Base-by-base conservation (phyloP, 2,329 filamentous ascomycete genomes). In the Myriangium duriaei region DNA sequence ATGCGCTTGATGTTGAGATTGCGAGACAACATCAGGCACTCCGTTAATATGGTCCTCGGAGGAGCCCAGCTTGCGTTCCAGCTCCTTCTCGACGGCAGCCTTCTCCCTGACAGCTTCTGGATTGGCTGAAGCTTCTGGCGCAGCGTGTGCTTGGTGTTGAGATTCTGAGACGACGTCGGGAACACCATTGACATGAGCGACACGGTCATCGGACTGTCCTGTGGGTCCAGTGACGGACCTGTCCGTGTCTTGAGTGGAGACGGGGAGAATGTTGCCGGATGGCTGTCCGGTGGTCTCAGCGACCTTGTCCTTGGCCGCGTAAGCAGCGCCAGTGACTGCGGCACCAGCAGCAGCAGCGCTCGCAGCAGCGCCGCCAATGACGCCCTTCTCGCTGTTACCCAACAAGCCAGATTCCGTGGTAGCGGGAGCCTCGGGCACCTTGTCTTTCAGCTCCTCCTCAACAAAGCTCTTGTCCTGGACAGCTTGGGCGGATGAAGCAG, bases 151-250 rank as follows among this genome's bases (percentile, higher is more conserved):
- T 54, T 76, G 70, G 48, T 75, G 66, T 52, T 85, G 79, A 60
- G 77, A 82, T 52, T 82, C 72, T 53, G 72, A 76, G 36, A 85
- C 81, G 29, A 78, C 58, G 43, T 74, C 69, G 21, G 77, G 77
- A 11, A 73, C 71, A 19, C 49, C 54, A 24, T 52, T 53, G 14
- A 11, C 13, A 11, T 7, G 35, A 21, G 6, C 11, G 14, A 11
- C 13, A 11, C 4, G 35, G 17, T n/a, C n/a, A n/a, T n/a, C 13
- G 17, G 6, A 16, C 29, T 17, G 35, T 11, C 17, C 28, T 5
- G 14, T 15, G 9, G 18, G 12, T 3, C 39, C 24, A 26, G 16
- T 17, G 5, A 64, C 57, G 17, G 56, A 52, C 30, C 60, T 63
- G 37, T 71, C 62, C 11, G 63, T 59, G 44, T 61, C 58, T 51